Evolutionary conservation across 768 basidiomycete species (phyloP), one percentile per base, ranked within the genome.

Genomic region (Hydnomerulius pinastri): DNA sequence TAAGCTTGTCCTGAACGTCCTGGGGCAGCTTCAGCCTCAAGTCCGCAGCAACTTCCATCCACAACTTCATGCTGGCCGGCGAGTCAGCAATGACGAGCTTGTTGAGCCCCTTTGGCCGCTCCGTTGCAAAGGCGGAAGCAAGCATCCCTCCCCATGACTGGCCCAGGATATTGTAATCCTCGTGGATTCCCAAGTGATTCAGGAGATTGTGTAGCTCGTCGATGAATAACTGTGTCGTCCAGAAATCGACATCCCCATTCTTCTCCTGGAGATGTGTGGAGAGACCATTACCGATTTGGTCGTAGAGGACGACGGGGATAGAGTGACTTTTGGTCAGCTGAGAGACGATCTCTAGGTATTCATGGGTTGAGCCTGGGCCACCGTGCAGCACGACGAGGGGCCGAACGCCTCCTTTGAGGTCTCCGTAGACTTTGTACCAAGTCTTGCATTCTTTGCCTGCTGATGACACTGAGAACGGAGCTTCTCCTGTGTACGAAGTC

Each of bases 181-280:
- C 74, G 23, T 73, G 53, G 49, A 82, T 73, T 2, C 63, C 71
- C 42, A 83, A 66, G 61, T 79, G 71, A 13, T 43, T 27, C 38
- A 83, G 54, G 8, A 82, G 63, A 59, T 71, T 74, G 46, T 75
- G 64, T 37, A 82, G 73, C 64, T 84, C 77, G 51, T 77, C 70
- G 54, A 79, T 63, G 67, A 81, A 82, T 5, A 83, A 69, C 46
- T 74, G 61, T 24, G 67, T 60, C 15, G 70, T 78, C 80, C 80
- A 82, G 66, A 84, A 83, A 11, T 35, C 32, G 2, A 59, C 53
- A 27, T 74, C 70, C 12, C 67, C 69, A 6, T 59, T 69, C 55
- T 78, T 81, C 52, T 81, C 77, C 8, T 62, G 75, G 17, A 82
- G 68, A 54, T 81, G 79, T 8, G 80, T 80, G 11, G 81, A 83